Evolutionary conservation across 257 asterid species (phyloP), one percentile per base, ranked within the genome.

Genomic region (Penstemon eatonii): DNA sequence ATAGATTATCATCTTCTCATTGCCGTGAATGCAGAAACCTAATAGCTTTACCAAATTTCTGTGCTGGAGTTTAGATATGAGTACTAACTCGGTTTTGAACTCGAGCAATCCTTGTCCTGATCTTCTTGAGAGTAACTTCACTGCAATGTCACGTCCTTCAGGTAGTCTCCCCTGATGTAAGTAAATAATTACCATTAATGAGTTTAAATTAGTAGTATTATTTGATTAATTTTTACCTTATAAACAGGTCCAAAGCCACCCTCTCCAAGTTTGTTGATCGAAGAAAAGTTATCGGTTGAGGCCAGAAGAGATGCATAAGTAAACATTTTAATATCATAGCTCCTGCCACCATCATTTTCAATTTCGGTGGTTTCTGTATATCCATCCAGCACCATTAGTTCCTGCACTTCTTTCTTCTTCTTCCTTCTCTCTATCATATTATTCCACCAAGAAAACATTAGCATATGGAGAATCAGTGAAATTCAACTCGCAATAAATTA

Each of bases 181-280:
- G 18, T 0, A 15, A 15, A 15, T 15, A 15, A 15, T 15, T 15
- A 15, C 18, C 18, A 15, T 15, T 15, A 15, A 15, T 15, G 18
- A 15, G 18, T 15, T 15, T 15, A 15, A 15, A 15, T 15, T 15
- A 15, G 18, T 15, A 15, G 0, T 15, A 15, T 15, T 15, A 15
- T 15, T 15, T 15, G 18, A 15, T 0, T 15, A 15, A 15, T 19
- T 15, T 40, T 60, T 42, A 77, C 82, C 82, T 65, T 74, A 65
- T 71, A 77, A 57, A 83, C 81, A 6, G 80, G 75, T 43, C 85
- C 85, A 70, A 80, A 83, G 58, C 85, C 88, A 43, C 80, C 85
- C 63, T 78, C 38, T 53, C 77, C 88, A 7, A 83, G 79, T 69
- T 80, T 75, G 43, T 80, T 49, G 58, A 58, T 46, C 3, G 6